Evolutionary conservation across 2,329 filamentous ascomycete species (phyloP).

Genomic region (Fusarium udum): DNA sequence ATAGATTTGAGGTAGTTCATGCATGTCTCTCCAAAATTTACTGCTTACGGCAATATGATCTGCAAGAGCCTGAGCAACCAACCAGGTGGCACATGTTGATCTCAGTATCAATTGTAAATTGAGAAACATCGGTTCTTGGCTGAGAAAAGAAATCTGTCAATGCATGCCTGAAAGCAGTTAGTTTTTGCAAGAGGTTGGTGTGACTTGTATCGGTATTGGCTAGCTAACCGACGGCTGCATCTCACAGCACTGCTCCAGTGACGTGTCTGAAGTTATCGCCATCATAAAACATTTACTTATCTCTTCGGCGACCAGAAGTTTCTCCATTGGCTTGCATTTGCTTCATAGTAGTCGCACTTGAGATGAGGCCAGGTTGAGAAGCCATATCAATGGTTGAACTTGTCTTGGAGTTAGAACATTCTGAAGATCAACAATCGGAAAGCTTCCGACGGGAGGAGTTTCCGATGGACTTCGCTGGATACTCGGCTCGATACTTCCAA

Average conservation of each 20-base stretch:
- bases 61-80: neutral
- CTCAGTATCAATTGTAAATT: neutral
- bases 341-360: neutral
- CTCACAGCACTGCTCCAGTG: neutral
- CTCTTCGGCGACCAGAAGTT: neutral
- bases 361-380: neutral
- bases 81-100: neutral
- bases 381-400: too few relatives aligned
- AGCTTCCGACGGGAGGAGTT: neutral
- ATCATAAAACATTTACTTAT: too few relatives aligned
- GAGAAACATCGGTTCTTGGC: neutral
- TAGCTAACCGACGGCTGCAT: neutral
- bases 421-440: neutral
- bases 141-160: fast-evolving
- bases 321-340: neutral
- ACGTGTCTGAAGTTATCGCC: neutral
- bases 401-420: too few relatives aligned
- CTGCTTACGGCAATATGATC: neutral
- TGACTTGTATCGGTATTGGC: neutral
- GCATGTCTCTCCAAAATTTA: neutral
- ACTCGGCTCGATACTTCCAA: fast-evolving
- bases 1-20: neutral
- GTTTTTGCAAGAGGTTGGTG: neutral
- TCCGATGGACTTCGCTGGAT: neutral
- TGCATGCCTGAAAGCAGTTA: neutral